These are phyloP conservation scores for Phoma sp. DNA, from an alignment of 2,329 filamentous ascomycete species.

Conservation along the genomic window DNA sequence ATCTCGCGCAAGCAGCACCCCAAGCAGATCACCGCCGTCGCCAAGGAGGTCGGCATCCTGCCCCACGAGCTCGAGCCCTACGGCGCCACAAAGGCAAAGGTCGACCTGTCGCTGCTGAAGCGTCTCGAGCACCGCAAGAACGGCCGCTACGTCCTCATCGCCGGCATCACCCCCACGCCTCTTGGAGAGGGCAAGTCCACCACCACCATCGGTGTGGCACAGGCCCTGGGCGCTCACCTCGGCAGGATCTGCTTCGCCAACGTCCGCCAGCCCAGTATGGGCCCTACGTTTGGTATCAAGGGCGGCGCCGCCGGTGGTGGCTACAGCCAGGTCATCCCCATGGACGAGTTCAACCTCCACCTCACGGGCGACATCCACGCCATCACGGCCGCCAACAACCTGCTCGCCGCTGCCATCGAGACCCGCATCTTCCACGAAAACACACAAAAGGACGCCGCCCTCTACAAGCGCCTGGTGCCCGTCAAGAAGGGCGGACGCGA, in stretches of 20 bases:
- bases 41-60: conserved; percentile 85
- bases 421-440: conserved; percentile 98
- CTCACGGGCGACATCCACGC: conserved; percentile 98
- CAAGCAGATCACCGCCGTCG: conserved; percentile 87
- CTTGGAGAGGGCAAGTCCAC: conserved; percentile 98
- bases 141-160: conserved; percentile 90
- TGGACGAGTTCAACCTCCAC: conserved; percentile 99
- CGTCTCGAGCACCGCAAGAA: conserved; percentile 85
- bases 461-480: conserved; percentile 88
- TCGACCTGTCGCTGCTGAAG: conserved; percentile 81
- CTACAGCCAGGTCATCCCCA: conserved; percentile 98
- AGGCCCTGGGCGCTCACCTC: conserved; percentile 88
- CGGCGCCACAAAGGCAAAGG: conserved; percentile 94
- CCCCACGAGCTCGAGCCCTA: conserved; percentile 92
- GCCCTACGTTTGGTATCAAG: conserved; percentile 98
- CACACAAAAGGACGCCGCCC: conserved; percentile 86
- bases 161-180: conserved; percentile 95
- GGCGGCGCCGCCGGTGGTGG: conserved; percentile 95
- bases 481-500: conserved; percentile 86
- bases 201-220: conserved; percentile 92
- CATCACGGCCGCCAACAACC: conserved; percentile 95
- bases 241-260: conserved; percentile 92
- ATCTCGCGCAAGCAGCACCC: conserved; percentile 88
- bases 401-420: conserved; percentile 94
- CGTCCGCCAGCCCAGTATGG: conserved; percentile 94